Conservation (phyloP, 768 basidiomycete genomes). For the Kwoniella sp. region DNA sequence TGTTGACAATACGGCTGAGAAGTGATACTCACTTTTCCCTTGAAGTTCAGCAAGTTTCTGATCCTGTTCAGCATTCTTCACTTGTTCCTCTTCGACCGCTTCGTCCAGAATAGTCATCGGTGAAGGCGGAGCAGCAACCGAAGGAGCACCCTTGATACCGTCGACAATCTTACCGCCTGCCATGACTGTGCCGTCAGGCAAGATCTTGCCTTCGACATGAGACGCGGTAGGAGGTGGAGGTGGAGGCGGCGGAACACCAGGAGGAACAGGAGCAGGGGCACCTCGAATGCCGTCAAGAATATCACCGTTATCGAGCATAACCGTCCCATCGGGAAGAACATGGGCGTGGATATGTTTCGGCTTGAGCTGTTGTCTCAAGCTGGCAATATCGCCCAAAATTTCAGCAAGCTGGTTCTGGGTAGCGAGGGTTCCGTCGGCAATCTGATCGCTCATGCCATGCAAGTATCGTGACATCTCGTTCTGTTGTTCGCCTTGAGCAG, state of each 20-base stretch:
- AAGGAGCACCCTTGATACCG: conserved; percentile 46
- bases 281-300: conserved; percentile 47
- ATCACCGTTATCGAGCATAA: conserved; percentile 47
- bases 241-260: conserved; percentile 30
- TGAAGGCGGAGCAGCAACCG: conserved; percentile 14
- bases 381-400: conserved; percentile 50
- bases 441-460: conserved; percentile 50
- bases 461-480: conserved; percentile 56
- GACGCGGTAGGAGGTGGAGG: conserved; percentile 26
- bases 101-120: conserved; percentile 16
- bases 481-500: conserved; percentile 53
- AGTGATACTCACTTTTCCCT: conserved; percentile 42
- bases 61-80: conserved; percentile 53
- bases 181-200: conserved; percentile 51
- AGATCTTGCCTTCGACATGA: conserved; percentile 41
- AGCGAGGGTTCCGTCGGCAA: conserved; percentile 39
- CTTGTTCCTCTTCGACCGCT: conserved; percentile 7
- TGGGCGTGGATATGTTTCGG: conserved; percentile 47
- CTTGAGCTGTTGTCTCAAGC: conserved; percentile 46
- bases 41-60: conserved; percentile 43
- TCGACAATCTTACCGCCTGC: conserved; percentile 46
- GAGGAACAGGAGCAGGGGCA: conserved; percentile 35
- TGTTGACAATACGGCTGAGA: not conserved
- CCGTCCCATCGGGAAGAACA: conserved; percentile 48
- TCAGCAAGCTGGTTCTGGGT: conserved; percentile 42